These are phyloP conservation scores for Senna siamea DNA, from an alignment of 306 rosid genomes.

Conservation along the genomic window DNA sequence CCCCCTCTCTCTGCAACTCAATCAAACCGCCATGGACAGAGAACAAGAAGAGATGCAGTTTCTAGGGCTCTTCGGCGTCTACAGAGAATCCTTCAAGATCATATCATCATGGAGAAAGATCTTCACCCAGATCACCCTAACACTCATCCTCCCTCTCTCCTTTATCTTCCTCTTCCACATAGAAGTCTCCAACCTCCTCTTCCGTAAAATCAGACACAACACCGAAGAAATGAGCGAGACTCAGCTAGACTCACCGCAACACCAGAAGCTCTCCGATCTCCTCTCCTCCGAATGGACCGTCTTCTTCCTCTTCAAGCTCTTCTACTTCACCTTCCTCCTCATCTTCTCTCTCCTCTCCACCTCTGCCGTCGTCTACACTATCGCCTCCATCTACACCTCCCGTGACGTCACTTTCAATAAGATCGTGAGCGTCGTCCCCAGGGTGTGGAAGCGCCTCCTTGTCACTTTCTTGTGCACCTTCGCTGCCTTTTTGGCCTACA, in stretches of 20 bases:
- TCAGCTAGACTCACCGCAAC: slow-evolving; percentile 26
- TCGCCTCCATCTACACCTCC: slow-evolving; percentile 63
- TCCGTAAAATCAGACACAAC: slow-evolving; percentile 35
- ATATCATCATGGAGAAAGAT: slow-evolving; percentile 53
- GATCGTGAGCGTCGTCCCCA: slow-evolving; percentile 66
- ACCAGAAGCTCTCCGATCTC: slow-evolving; percentile 39
- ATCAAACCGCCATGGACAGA: slow-evolving; percentile 52
- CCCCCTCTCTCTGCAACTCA: slow-evolving; percentile 3
- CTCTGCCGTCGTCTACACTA: slow-evolving; percentile 80
- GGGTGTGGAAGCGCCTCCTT: slow-evolving; percentile 71
- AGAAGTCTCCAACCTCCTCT: slow-evolving; percentile 54
- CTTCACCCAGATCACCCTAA: slow-evolving; percentile 62
- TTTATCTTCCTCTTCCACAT: slow-evolving; percentile 60
- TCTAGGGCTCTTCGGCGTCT: slow-evolving; percentile 55
- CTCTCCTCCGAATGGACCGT: slow-evolving; percentile 51
- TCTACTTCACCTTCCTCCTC: slow-evolving; percentile 34
- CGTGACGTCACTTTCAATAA: slow-evolving; percentile 49
- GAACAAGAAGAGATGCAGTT: slow-evolving; percentile 76
- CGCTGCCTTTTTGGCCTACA: slow-evolving; percentile 46
- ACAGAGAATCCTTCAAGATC: slow-evolving; percentile 62
- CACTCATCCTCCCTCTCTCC: slow-evolving; percentile 68
- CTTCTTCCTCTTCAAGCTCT: slow-evolving; percentile 48
- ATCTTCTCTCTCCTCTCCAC: slow-evolving; percentile 44
- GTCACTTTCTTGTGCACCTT: slow-evolving; percentile 60
- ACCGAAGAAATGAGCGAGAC: slow-evolving; percentile 25